These are phyloP conservation scores for Yamagishiella unicocca DNA, from an alignment of 139 green algal species.

Conservation along the genomic window DNA sequence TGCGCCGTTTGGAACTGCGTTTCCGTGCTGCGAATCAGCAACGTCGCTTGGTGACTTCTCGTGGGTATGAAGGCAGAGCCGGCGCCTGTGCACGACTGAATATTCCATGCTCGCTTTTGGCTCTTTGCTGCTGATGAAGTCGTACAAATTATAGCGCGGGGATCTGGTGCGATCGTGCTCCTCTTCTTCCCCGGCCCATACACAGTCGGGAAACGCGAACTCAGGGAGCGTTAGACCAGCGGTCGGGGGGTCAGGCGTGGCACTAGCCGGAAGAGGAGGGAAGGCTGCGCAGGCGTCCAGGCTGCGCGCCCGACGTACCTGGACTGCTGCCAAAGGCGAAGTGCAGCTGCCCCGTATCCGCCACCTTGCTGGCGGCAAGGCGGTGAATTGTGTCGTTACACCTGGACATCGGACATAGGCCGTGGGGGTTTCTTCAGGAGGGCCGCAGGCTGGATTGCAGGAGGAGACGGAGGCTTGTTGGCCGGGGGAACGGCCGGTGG, in stretches of 20 bases:
- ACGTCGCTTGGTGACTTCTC: not conserved
- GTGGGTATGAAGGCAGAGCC: not conserved
- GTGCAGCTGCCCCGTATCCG: not conserved
- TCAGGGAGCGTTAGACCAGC: not conserved
- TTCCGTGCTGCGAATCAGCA: too few species aligned
- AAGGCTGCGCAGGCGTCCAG: not conserved
- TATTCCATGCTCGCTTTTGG: not conserved
- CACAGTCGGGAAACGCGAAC: not conserved
- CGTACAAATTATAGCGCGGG: not conserved
- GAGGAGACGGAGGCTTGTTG: too few species aligned
- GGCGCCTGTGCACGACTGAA: not conserved
- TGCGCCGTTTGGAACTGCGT: too few species aligned
- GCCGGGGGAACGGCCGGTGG: too few species aligned
- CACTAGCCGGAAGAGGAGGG: too few species aligned
- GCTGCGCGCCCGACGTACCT: not conserved
- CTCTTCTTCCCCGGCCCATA: not conserved
- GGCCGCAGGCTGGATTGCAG: too few species aligned
- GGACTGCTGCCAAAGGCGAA: not conserved
- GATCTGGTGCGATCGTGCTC: not conserved
- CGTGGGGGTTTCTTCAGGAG: too few species aligned
- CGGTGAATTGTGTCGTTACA: too few species aligned
- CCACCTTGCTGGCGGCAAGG: too few species aligned
- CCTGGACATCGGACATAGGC: too few species aligned
- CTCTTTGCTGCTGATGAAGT: not conserved
- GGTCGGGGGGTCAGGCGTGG: not conserved